Base-by-base conservation (phyloP, 768 basidiomycete genomes). In the Collybia mongolica region DNA sequence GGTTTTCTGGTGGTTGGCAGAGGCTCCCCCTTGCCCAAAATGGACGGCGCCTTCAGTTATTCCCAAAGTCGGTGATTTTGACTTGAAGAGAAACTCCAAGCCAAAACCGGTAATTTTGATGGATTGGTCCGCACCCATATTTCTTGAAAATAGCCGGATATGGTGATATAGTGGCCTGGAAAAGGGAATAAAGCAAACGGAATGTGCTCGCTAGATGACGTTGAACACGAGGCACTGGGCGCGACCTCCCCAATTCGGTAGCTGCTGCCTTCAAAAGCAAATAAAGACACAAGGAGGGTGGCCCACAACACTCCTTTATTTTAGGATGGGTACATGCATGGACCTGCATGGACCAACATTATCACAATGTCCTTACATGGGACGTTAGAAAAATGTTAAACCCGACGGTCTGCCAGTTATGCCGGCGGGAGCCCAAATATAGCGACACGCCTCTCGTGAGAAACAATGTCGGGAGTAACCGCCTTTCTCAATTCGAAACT, bases 61-160 rank as follows among this genome's bases (percentile, higher is more conserved):
- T 54, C 1, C 57, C 51, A 37, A n/a, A 49, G 24, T 48, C 28
- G 43, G 61, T 28, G 54, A 57, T 44, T 47, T 54, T 44, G 36
- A 32, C 38, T 51, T 6, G 19, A 39, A 17, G 37, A 17, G 46
- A 26, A 5, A 7, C 6, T 9, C 22, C 14, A 22, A 5, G 12
- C 45, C 39, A 37, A 41, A 56, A 44, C 28, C 23, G 44, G 58
- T 2, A 55, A 55, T 50, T 53, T 40, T 6, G 28, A 18, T 23
- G 45, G 60, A 63, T 63, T 60, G 62, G 60, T 24, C 47, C 58
- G 56, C 56, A 58, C 60, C 60, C 51, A 55, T 61, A 50, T 63
- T 58, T 47, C 45, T 7, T 5, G 4, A 23, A 48, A 53, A 51
- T 49, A 6, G 4, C 53, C 50, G 43, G 8, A 24, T 37, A 20